phyloP scores from a whole-genome alignment of 371 early-diverging fungal species.

The Quaeritorhiza haematococci region DNA sequence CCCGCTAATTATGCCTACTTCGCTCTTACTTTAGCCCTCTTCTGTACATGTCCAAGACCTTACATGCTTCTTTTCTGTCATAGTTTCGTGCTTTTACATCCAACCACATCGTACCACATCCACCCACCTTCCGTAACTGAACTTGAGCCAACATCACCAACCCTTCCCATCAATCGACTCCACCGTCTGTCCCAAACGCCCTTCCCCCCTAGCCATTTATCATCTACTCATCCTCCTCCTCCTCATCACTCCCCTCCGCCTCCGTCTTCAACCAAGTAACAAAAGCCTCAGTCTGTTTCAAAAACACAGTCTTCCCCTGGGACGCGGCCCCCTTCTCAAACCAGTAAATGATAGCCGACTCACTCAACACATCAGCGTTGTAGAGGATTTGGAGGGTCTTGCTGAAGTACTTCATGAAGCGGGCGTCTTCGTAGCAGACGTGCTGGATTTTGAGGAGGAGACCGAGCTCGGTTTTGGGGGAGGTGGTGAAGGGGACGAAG shows the following conservation, averaged over 20 bases:
- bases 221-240: constrained; percentile 71
- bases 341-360: constrained; percentile 89
- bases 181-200: too few relatives aligned
- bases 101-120: too few relatives aligned
- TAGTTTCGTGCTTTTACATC: too few relatives aligned
- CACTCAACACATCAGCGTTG: constrained; percentile 83
- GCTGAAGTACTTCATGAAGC: constrained; percentile 79
- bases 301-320: constrained; percentile 80
- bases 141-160: too few relatives aligned
- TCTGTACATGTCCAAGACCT: too few relatives aligned
- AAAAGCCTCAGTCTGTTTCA: constrained; percentile 88
- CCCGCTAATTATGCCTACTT: too few relatives aligned
- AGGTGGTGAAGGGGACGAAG: constrained; percentile 65
- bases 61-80: too few relatives aligned
- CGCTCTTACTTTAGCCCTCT: too few relatives aligned
- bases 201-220: too few relatives aligned
- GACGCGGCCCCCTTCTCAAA: constrained; percentile 80
- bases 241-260: constrained; percentile 69
- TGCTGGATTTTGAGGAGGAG: constrained; percentile 78
- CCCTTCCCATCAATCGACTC: too few relatives aligned
- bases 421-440: constrained; percentile 82
- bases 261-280: constrained; percentile 74
- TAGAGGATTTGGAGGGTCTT: constrained; percentile 76
- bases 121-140: too few relatives aligned
- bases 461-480: constrained; percentile 79